phyloP scores from a whole-genome alignment of 2,329 filamentous ascomycete genomes.

The Fusarium gaditjirri region DNA sequence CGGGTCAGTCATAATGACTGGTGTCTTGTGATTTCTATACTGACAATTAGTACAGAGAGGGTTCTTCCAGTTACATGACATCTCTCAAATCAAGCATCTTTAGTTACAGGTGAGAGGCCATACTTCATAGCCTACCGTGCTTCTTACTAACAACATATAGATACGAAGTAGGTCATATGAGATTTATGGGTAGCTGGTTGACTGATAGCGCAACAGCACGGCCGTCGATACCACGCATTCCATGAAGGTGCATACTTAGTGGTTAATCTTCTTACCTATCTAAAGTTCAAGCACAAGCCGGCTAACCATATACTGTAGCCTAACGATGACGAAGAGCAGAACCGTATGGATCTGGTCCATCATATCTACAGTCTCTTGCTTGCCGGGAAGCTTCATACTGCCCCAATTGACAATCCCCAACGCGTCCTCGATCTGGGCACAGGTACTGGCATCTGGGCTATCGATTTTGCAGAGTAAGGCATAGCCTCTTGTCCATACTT shows the following conservation, averaged over 20 bases:
- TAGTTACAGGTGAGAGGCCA: slow-evolving; percentile 13
- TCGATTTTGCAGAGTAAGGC: slow-evolving; percentile 33
- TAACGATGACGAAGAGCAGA: slow-evolving; percentile 31
- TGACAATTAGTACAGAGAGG: neutral
- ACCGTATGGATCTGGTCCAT: slow-evolving; percentile 29
- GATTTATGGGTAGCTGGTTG: fast-evolving
- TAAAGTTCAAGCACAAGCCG: fast-evolving
- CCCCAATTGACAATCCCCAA: slow-evolving; percentile 13
- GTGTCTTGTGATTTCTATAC: fast-evolving
- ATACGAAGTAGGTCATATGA: slow-evolving; percentile 6
- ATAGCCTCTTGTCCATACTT: fast-evolving
- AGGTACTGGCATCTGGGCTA: slow-evolving; percentile 31
- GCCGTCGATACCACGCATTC: slow-evolving; percentile 34
- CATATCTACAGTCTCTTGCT: slow-evolving; percentile 29
- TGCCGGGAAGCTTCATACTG: slow-evolving; percentile 13
- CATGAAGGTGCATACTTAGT: slow-evolving; percentile 28
- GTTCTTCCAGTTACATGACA: slow-evolving; percentile 14
- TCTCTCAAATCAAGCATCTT: slow-evolving; percentile 29
- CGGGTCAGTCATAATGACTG: neutral
- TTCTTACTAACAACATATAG: neutral
- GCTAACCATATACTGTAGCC: neutral
- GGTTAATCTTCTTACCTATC: neutral
- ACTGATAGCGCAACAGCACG: slow-evolving; percentile 11
- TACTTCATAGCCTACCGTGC: fast-evolving
- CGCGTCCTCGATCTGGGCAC: slow-evolving; percentile 29